Evolutionary conservation across 2,329 filamentous ascomycete species (phyloP), one percentile per base, ranked within the genome.

Genomic region (Salinomyces thailandicus): DNA sequence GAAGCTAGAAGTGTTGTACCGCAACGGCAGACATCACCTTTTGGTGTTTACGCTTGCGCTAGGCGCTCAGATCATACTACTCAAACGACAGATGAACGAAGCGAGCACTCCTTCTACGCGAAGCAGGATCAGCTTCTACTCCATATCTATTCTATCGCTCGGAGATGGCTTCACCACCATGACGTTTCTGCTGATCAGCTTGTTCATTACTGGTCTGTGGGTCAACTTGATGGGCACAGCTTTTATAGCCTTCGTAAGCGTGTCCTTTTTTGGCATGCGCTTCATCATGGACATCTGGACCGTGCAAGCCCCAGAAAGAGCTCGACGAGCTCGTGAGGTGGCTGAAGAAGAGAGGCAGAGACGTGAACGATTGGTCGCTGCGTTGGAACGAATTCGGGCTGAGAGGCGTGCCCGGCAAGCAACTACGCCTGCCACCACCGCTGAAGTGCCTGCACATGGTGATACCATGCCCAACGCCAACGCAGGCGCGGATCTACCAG

Each of bases 251-350:
- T 71, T 78, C 43, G 66, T 77, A 33, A 73, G 71, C 12, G 72
- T 77, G 16, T 70, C 71, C 39, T 73, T 74, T 51, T 72, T 78
- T 38, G 74, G 75, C 19, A 75, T 79, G 62, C 71, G 73, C 35
- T 79, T 80, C 46, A 62, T 79, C 50, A 73, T 77, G 62, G 75
- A 79, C 36, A 75, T 80, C n/a, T 79, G 75, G 75, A 67, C 68
- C 14, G 71, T 77, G 2, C 76, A 79, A 50, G 70, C 64, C 16
- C 68, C 69, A 3, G 67, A 70, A 42, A 56, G 62, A 14, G 58
- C 57, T 31, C 55, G 61, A 31, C 53, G 57, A 39, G 62, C 66
- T 36, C 56, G 68, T 26, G 57, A 55, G 42, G 63, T 69, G 42
- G 58, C 62, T 36, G 62, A 64, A 35, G 50, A 53, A 26, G 31